A percentile compares a stretch with the other conserved stretches of the same genome.
Evolutionary conservation across 345 rosid genomes (phyloP).

Genomic region (Syzygium aqueum): DNA sequence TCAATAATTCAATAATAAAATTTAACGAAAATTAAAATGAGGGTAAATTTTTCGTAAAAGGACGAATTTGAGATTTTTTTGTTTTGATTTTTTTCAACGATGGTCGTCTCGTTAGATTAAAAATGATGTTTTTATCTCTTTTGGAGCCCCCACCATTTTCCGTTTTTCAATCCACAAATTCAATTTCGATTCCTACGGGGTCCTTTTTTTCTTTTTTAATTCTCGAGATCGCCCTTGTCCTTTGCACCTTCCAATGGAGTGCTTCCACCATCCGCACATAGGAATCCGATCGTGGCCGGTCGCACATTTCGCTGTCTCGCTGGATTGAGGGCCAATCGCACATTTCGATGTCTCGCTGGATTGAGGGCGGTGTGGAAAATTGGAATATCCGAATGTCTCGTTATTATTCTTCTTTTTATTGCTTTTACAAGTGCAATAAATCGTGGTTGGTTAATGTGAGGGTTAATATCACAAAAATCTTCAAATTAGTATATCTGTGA

Average conservation of each 20-base stretch:
- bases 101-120: neutral
- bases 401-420: accelerated
- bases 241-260: neutral
- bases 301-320: no score
- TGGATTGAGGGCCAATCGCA: no score
- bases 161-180: neutral
- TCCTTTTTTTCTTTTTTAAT: neutral
- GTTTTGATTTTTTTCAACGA: neutral
- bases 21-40: no score
- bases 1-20: no score
- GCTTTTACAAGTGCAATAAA: neutral
- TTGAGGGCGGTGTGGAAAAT: neutral
- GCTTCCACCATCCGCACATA: neutral
- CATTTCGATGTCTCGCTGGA: no score
- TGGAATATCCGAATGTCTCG: neutral
- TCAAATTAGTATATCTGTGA: no score
- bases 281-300: no score
- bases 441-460: neutral
- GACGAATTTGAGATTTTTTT: no score
- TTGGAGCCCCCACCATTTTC: accelerated
- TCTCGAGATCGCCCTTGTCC: neutral
- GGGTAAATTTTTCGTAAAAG: no score
- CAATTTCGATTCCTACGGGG: neutral
- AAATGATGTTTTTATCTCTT: neutral
- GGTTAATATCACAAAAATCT: no score